Evolutionary conservation across 768 basidiomycete species (phyloP), one percentile per base, ranked within the genome.

Genomic region (Serpula lacrymans): DNA sequence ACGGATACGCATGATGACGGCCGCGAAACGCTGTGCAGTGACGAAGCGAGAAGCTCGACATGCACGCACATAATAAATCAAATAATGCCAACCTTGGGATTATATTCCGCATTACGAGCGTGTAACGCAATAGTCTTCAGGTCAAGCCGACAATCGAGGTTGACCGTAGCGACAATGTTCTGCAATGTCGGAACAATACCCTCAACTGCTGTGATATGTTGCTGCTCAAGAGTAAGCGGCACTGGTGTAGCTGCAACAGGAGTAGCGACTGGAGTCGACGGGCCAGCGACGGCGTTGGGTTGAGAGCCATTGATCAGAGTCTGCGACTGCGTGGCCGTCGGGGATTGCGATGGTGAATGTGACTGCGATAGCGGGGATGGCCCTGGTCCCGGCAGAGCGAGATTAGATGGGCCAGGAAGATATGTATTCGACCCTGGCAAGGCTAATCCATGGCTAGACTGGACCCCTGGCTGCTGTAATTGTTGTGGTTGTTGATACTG

Each of bases 1-100:
- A 52, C 96, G 93, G 59, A 99, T 98, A 66, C 96, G 91, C 96
- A 99, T 99, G 70, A 99, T 98, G 53, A 98, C 96, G 46, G 96
- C 96, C 54, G 95, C 96, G 74, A 99, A 99, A 85, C 96, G 96
- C 96, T 99, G 72, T 41, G 70, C 58, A 62, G 68, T 57, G 69
- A 63, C 66, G 70, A 67, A 72, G 74, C 70, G 68, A 70, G 71
- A 68, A 73, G 70, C 70, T 78, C 74, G 77, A 72, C 68, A 73
- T 68, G 65, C 68, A 65, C 64, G 71, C 57, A 58, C 35, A 21
- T 44, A 36, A 57, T 49, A 33, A 22, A 55, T 52, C 52, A 57
- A 53, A 53, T 51, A 57, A 64, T 73, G 87, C 89, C 68, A 79
- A 98, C 96, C 92, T 99, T 97, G 37, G 96, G 96, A 62, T 98